These are phyloP conservation scores for Hypomyces perniciosus DNA, from an alignment of 2,329 filamentous ascomycete species.

Conservation along the genomic window DNA sequence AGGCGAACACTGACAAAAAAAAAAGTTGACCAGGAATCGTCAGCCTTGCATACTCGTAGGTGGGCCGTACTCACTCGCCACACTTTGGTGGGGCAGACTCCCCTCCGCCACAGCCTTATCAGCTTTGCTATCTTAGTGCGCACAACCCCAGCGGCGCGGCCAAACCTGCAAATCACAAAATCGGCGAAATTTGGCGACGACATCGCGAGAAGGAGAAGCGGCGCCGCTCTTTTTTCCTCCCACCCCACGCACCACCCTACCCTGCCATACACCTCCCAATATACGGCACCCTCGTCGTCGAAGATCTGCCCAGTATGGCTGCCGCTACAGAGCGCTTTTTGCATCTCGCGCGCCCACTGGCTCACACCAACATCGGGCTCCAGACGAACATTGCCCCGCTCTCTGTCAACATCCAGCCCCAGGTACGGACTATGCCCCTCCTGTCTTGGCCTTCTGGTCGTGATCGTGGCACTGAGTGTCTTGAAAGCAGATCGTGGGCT, in stretches of 20 bases:
- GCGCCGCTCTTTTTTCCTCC: conserved; percentile 17
- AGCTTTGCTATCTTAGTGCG: conserved; percentile 45
- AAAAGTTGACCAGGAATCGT: conserved; percentile 25
- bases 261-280: conserved; percentile 4
- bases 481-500: conserved; percentile 4
- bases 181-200: conserved; percentile 34
- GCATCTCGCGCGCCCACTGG: conserved; percentile 88
- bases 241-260: conserved; percentile 13
- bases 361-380: conserved; percentile 70
- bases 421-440: conserved; percentile 53
- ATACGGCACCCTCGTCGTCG: conserved; percentile 13
- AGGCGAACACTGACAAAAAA: conserved; percentile 18
- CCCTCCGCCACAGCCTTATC: conserved; percentile 34
- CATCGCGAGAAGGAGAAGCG: conserved; percentile 26
- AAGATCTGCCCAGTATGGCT: conserved; percentile 63
- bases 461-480: background rate
- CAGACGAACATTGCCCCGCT: conserved; percentile 86
- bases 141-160: conserved; percentile 43
- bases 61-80: conserved; percentile 26
- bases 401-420: conserved; percentile 89
- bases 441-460: background rate
- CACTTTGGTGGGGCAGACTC: conserved; percentile 24
- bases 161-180: conserved; percentile 39
- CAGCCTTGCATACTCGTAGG: conserved; percentile 28
- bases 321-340: conserved; percentile 77